phyloP scores from a whole-genome alignment of 2,329 filamentous ascomycete genomes.

The Pseudopyrenochaeta lycopersici region DNA sequence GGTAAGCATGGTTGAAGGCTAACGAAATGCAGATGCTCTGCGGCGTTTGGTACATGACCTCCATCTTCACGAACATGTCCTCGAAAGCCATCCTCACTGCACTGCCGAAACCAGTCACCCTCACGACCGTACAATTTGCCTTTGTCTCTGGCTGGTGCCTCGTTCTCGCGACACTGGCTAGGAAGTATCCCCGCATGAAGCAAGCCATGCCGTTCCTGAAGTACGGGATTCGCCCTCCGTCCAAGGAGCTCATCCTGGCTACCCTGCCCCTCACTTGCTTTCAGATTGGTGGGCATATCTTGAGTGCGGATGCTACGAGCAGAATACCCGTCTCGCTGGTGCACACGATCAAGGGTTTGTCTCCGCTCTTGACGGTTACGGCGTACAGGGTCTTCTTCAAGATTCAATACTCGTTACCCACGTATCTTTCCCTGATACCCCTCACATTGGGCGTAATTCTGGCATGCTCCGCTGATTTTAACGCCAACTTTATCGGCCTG shows the following conservation, averaged over 20 bases:
- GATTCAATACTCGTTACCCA: slow-evolving; percentile 85
- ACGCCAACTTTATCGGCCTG: slow-evolving; percentile 89
- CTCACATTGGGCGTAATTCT: slow-evolving; percentile 94
- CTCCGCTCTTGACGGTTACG: slow-evolving; percentile 91
- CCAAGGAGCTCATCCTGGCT: slow-evolving; percentile 80
- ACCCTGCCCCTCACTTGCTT: slow-evolving; percentile 93
- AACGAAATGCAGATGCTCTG: slow-evolving; percentile 74
- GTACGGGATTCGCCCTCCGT: slow-evolving; percentile 83
- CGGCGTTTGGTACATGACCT: slow-evolving; percentile 92
- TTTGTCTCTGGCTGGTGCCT: slow-evolving; percentile 92
- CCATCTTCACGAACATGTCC: slow-evolving; percentile 94
- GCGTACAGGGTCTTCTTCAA: slow-evolving; percentile 91
- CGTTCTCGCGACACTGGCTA: slow-evolving; percentile 78
- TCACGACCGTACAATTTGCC: slow-evolving; percentile 92
- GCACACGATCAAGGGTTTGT: slow-evolving; percentile 97
- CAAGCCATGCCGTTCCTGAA: slow-evolving; percentile 79
- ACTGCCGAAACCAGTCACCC: slow-evolving; percentile 87
- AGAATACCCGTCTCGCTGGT: slow-evolving; percentile 96
- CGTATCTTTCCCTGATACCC: slow-evolving; percentile 79
- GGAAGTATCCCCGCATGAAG: slow-evolving; percentile 74
- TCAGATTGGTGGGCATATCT: slow-evolving; percentile 90
- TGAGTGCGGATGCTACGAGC: slow-evolving; percentile 92
- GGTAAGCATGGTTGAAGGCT: slow-evolving; percentile 39
- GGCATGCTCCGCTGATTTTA: slow-evolving; percentile 91
- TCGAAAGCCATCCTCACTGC: slow-evolving; percentile 96